Evolutionary conservation across 2,329 filamentous ascomycete genomes (phyloP), one percentile per base, ranked within the genome.

Genomic region (Trichoderma sp.): DNA sequence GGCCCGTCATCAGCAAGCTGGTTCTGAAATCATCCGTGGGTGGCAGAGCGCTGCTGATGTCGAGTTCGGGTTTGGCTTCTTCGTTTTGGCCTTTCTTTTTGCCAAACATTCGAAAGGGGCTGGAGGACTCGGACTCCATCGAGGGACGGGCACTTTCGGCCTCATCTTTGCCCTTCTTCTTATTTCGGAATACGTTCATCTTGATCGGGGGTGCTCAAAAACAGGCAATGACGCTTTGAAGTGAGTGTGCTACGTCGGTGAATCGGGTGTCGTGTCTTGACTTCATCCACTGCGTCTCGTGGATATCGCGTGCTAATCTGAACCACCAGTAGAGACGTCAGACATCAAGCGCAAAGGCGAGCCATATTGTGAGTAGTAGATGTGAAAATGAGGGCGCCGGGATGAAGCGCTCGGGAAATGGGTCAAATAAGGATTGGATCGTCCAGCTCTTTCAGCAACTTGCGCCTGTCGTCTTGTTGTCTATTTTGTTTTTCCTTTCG

Each of bases 1-100:
- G 83, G 48, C 93, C 94, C 0, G 92, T 93, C 94, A 99, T 96
- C 68, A 99, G 82, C 66, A 99, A 80, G 81, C 95, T 98, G 3
- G 95, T 99, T 65, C 95, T 88, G 77, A 99, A 98, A 73, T 98
- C 90, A 77, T 98, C 92, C 54, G 81, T 88, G 0, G 93, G 83
- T 1, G 95, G 95, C 2, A 99, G 81, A 0, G 88, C 93, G 14
- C 81, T 81, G 3, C 87, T 76, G 14, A 98, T 80, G 72, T 98
- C 90, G 54, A 97, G 78, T 67, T 91, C 85, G 66, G 80, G 82
- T 74, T 88, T 90, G 52, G 80, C 78, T 70, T 88, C 85, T 52
- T 82, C 83, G 21, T 83, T 83, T 10, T 77, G 79, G 0, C 78
- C 72, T 73, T 86, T 88, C 70, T 86, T 80, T 68, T 82, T 83